These are phyloP conservation scores for Ophiocordyceps polyrhachis-furcata DNA, from an alignment of 2,329 filamentous ascomycete species.

Conservation along the genomic window DNA sequence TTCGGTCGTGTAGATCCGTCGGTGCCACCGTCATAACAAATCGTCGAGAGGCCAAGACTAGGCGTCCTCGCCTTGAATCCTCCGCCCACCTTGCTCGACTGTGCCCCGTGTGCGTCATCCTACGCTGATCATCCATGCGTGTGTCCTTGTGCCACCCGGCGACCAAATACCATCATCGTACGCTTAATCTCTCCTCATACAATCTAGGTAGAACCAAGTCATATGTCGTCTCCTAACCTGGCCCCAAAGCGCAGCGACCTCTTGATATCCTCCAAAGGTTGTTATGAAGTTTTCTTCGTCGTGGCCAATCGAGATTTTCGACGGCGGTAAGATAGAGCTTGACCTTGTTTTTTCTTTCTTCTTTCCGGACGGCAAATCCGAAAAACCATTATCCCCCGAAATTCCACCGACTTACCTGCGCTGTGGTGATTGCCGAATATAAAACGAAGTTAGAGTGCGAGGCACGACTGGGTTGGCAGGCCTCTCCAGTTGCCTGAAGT, in stretches of 20 bases:
- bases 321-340: background rate
- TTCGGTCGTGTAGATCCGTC: background rate
- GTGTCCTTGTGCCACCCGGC: constrained; percentile 3
- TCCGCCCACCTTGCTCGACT: constrained; percentile 1
- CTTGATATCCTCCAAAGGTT: background rate
- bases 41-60: constrained; percentile 14
- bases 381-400: constrained; percentile 1
- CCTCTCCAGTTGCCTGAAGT: background rate
- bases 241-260: background rate
- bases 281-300: background rate
- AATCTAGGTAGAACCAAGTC: constrained; percentile 3
- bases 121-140: constrained; percentile 3
- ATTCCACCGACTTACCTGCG: constrained; percentile 4
- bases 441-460: constrained; percentile 5
- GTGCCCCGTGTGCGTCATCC: constrained; percentile 1
- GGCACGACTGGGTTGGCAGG: constrained; percentile 1
- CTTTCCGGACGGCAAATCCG: background rate
- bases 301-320: background rate
- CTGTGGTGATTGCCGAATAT: constrained; percentile 4
- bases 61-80: background rate
- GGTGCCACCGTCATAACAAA: background rate
- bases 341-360: background rate
- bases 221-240: constrained; percentile 2
- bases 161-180: constrained; percentile 3
- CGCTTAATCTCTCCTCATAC: constrained; percentile 3